These are phyloP conservation scores for Vigna radiata DNA, from an alignment of 306 rosid genomes.

Conservation along the genomic window DNA sequence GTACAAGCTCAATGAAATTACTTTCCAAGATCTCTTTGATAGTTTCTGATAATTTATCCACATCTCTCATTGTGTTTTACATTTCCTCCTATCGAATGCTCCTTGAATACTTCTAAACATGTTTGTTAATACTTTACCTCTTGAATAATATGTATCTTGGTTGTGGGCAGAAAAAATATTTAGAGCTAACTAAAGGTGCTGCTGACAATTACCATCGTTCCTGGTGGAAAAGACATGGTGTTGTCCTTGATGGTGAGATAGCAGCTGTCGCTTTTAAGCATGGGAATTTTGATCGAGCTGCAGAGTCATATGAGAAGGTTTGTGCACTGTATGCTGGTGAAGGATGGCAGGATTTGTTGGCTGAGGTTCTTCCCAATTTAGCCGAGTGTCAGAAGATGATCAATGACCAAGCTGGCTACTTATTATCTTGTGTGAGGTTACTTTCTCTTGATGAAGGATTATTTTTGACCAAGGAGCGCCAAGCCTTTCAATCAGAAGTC, in stretches of 20 bases:
- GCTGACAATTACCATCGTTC: conserved; percentile 91
- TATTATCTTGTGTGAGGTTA: conserved; percentile 93
- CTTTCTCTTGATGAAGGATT: conserved; percentile 92
- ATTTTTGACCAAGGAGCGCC: conserved; percentile 87
- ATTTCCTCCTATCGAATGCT: conserved; percentile 10
- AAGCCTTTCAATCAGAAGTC: conserved; percentile 90
- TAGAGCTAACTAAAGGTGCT: conserved; percentile 95
- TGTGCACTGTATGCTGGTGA: conserved; percentile 94
- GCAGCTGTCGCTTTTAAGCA: conserved; percentile 86
- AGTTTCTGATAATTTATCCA: conserved; percentile 39
- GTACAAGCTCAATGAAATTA: conserved; percentile 15
- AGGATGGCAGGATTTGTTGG: conserved; percentile 97
- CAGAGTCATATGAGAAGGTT: conserved; percentile 98
- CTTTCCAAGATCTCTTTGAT: conserved; percentile 26
- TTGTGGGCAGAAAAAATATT: conserved; percentile 82
- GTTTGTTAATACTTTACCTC: conserved; percentile 25
- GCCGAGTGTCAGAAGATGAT: conserved; percentile 96
- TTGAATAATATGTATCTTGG: conserved; percentile 23
- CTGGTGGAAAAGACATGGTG: conserved; percentile 99
- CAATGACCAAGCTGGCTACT: conserved; percentile 96
- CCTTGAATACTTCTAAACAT: conserved; percentile 24
- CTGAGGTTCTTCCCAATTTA: conserved; percentile 92
- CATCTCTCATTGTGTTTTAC: conserved; percentile 24
- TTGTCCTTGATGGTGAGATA: conserved; percentile 98
- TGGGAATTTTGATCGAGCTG: conserved; percentile 91